A percentile compares a stretch with the other conserved stretches of the same genome.
Conservation (phyloP, 306 rosid genomes). For the Pyrus bretschneideri region DNA sequence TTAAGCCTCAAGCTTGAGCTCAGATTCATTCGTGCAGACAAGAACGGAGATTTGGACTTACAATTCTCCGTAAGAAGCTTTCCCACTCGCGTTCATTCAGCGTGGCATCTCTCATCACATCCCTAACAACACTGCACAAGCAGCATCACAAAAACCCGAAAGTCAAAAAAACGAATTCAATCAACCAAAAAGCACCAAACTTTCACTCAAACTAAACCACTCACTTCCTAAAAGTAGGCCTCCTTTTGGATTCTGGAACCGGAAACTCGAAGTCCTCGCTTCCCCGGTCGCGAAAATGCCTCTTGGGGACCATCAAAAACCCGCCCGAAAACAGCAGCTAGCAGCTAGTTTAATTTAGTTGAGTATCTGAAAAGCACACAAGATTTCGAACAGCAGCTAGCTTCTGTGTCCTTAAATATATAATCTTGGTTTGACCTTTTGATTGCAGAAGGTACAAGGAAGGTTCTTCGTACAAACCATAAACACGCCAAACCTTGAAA, state of each 20-base stretch:
- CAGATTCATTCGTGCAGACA: not conserved
- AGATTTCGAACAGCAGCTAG: not conserved
- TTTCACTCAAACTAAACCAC: not conserved
- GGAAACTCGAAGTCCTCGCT: conserved; percentile 15
- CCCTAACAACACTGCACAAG: conserved; percentile 36
- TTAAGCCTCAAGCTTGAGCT: not conserved
- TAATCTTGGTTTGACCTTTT: not conserved
- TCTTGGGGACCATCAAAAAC: conserved; percentile 39
- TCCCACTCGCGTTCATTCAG: conserved; percentile 22
- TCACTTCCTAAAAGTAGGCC: not conserved
- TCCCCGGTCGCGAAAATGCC: conserved; percentile 4
- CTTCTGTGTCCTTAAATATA: not conserved
- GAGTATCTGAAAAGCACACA: not conserved
- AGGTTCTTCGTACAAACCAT: not conserved
- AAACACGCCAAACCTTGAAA: conserved; percentile 20
- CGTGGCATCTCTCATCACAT: not conserved
- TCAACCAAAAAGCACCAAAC: not conserved
- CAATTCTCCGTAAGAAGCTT: conserved; percentile 35
- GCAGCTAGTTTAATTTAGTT: not conserved
- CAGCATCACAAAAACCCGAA: conserved; percentile 19
- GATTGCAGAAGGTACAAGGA: conserved; percentile 26
- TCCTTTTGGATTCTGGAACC: conserved; percentile 12
- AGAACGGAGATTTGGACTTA: conserved; percentile 2
- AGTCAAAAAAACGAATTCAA: conserved; percentile 5
- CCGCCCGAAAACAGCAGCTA: not conserved